Percentiles rank a stretch among this genome's conserved stretches.
phyloP scores from a whole-genome alignment of 176 grass and related monocot species.

The Musa itinerans region DNA sequence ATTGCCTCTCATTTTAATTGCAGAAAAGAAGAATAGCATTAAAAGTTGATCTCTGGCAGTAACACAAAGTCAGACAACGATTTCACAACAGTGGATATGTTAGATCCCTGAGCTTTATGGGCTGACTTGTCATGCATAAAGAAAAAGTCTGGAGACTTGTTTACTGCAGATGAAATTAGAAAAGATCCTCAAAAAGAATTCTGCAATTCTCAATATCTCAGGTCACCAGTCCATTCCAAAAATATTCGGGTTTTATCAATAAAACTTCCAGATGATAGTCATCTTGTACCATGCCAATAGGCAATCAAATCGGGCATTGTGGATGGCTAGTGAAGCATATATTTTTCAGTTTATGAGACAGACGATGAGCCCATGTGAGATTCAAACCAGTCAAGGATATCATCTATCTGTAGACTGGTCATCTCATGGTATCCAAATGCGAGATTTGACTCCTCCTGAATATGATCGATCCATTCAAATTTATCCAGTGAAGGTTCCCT shows the following conservation, averaged over 20 bases:
- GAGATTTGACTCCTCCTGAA: slow-evolving; percentile 69
- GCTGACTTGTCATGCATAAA: neutral
- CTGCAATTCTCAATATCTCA: neutral
- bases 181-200: neutral
- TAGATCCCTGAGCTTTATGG: neutral
- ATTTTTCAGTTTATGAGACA: neutral
- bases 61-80: neutral
- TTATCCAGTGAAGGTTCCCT: slow-evolving; percentile 30
- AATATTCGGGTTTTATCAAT: neutral
- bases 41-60: neutral
- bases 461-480: slow-evolving; percentile 35
- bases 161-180: neutral
- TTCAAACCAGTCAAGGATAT: slow-evolving; percentile 74
- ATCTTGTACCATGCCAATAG: neutral
- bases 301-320: neutral
- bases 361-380: slow-evolving; percentile 21
- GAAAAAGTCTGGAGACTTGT: neutral
- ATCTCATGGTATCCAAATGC: slow-evolving; percentile 68
- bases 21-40: neutral
- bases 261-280: neutral
- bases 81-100: neutral
- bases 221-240: neutral
- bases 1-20: slow-evolving; percentile 1
- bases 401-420: slow-evolving; percentile 43
- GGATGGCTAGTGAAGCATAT: neutral